A percentile compares a stretch with the other conserved stretches of the same genome.
phyloP scores from a whole-genome alignment of 371 early-diverging fungal genomes.

The Mortierella sp. region DNA sequence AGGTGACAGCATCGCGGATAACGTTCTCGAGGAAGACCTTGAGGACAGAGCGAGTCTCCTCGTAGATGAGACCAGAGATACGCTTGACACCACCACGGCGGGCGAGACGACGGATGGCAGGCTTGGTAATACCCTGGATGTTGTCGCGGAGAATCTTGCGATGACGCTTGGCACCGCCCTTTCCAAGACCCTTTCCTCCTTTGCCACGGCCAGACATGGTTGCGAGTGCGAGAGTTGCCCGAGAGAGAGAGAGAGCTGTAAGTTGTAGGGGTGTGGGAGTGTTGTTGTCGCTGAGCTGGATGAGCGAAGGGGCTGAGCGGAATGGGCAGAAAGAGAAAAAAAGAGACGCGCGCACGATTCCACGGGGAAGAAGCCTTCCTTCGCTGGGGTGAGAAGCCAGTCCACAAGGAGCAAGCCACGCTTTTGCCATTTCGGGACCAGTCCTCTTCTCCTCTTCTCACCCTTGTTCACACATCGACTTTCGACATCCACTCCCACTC shows the following conservation, averaged over 20 bases:
- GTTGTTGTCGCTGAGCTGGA: not conserved
- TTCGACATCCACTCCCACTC: too few relatives aligned
- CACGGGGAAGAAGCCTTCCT: too few relatives aligned
- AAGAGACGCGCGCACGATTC: not conserved
- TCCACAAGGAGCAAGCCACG: too few relatives aligned
- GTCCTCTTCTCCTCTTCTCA: not conserved
- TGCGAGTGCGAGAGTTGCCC: not conserved
- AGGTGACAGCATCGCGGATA: slow-evolving; percentile 98
- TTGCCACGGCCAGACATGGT: slow-evolving; percentile 95
- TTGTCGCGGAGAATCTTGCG: slow-evolving; percentile 99
- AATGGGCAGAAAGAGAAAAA: not conserved
- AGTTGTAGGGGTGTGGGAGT: slow-evolving; percentile 1
- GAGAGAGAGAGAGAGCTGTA: not conserved
- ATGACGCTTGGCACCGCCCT: slow-evolving; percentile 98
- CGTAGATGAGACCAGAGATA: slow-evolving; percentile 99
- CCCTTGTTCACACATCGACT: not conserved
- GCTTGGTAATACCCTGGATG: slow-evolving; percentile 99
- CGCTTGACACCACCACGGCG: slow-evolving; percentile 99
- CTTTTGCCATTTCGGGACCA: too few relatives aligned
- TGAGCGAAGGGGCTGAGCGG: too few relatives aligned
- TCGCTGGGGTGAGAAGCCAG: too few relatives aligned
- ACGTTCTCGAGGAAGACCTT: slow-evolving; percentile 98
- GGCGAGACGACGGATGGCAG: slow-evolving; percentile 99
- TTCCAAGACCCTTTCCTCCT: slow-evolving; percentile 98
- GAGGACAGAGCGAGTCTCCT: slow-evolving; percentile 97